Percentiles rank a stretch among this genome's conserved stretches.
These are phyloP conservation scores for Talaromyces atroroseus DNA, from an alignment of 2,329 filamentous ascomycete genomes.

Conservation along the genomic window DNA sequence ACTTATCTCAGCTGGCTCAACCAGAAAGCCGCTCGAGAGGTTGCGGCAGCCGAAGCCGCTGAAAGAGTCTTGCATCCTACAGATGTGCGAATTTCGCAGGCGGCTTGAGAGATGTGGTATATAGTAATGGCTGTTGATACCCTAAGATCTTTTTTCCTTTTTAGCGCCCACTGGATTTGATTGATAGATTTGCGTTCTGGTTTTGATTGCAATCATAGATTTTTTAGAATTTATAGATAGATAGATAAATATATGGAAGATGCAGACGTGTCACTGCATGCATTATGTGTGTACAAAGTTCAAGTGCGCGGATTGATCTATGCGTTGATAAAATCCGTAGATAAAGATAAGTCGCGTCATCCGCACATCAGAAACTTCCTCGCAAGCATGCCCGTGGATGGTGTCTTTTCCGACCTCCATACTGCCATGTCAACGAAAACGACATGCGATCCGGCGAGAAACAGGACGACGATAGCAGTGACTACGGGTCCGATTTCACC, in stretches of 20 bases:
- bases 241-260: neutral
- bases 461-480: constrained; percentile 37
- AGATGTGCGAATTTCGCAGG: constrained; percentile 2
- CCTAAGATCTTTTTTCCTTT: neutral
- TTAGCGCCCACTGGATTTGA: neutral
- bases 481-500: constrained; percentile 61
- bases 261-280: too few relatives aligned
- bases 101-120: constrained; percentile 6
- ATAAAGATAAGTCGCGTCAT: constrained; percentile 10
- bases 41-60: constrained; percentile 33
- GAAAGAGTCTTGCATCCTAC: neutral
- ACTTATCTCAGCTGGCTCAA: constrained; percentile 82
- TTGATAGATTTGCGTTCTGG: constrained; percentile 1
- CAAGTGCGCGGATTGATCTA: too few relatives aligned
- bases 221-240: neutral
- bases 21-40: constrained; percentile 60
- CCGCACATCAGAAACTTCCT: neutral
- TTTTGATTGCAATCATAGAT: neutral
- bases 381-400: neutral
- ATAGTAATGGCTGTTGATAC: too few relatives aligned
- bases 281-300: too few relatives aligned
- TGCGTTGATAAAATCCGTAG: too few relatives aligned
- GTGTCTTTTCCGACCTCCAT: constrained; percentile 22
- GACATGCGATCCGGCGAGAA: neutral
- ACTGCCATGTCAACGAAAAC: constrained; percentile 7